Evolutionary conservation across 2,329 filamentous ascomycete species (phyloP).

Genomic region (Lachnellula willkommii): DNA sequence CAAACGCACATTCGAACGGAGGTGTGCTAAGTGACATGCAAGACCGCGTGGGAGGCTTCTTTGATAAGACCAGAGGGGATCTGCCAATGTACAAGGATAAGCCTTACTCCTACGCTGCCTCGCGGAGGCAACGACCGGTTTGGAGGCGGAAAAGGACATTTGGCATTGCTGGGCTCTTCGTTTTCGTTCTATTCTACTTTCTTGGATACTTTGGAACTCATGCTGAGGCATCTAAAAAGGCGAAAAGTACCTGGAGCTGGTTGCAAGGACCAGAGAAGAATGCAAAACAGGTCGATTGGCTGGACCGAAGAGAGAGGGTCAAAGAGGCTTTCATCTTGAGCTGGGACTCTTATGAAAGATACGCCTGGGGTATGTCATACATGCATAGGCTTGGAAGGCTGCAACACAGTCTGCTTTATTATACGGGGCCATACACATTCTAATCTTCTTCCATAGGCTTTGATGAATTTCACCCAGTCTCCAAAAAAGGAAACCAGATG

Average conservation of each 20-base stretch:
- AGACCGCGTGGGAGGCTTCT: constrained; percentile 57
- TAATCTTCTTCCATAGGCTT: constrained; percentile 33
- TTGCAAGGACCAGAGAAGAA: constrained; percentile 44
- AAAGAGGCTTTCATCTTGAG: constrained; percentile 86
- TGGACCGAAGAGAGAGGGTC: constrained; percentile 69
- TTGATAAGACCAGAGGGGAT: constrained; percentile 50
- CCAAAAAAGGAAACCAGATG: constrained; percentile 79
- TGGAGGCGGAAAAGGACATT: constrained; percentile 61
- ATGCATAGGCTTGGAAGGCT: neutral
- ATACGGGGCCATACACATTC: constrained; percentile 39
- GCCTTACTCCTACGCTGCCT: constrained; percentile 67
- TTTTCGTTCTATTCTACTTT: constrained; percentile 63
- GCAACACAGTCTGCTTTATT: constrained; percentile 15
- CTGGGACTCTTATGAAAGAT: constrained; percentile 86
- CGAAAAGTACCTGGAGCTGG: constrained; percentile 52
- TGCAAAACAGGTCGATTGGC: constrained; percentile 60
- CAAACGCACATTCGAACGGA: constrained; percentile 24
- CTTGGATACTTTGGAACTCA: constrained; percentile 52
- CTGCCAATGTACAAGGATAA: constrained; percentile 99
- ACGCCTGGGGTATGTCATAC: constrained; percentile 73
- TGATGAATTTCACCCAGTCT: constrained; percentile 81
- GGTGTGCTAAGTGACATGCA: constrained; percentile 50
- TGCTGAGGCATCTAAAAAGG: constrained; percentile 28
- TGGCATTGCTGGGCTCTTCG: constrained; percentile 45
- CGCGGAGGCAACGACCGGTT: constrained; percentile 52